Base-by-base conservation (phyloP, 192 early-diverging fungal genomes). In the Umbelopsis sp. region DNA sequence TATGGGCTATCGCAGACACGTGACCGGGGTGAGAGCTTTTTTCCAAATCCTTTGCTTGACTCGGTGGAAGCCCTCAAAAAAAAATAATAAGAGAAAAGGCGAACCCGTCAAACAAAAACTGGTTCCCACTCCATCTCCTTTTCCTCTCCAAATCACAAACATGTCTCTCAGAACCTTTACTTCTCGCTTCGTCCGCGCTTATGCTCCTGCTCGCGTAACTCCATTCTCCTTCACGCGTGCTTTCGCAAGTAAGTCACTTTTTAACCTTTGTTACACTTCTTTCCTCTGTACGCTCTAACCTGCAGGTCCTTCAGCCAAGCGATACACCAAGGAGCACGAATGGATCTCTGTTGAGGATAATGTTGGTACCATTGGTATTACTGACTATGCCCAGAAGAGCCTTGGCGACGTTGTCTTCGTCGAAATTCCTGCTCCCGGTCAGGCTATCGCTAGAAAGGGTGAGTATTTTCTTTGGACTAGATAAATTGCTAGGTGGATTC, bases 341-440 rank as follows among this genome's bases (percentile, higher is more conserved):
- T 98, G 95, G 96, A 78, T 98, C 71, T 77, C 80, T 29, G 82
- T 95, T 50, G 87, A 94, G 68, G 72, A 85, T 47, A 86, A 83
- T 70, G 72, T 94, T 59, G 97, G 88, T 45, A 96, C 94, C 34
- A 76, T 98, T 29, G 97, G 97, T 49, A 92, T 98, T 80, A 95
- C 95, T 56, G 86, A 96, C 71, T 94, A 95, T 71, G 97, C 97
- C 36, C 94, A 96, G 77, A 87, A 86, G 62, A 85, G 92, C 14
- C 91, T 98, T 24, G 97, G 97, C 65, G 97, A 98, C 72, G 91
- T 98, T 50, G 97, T 98, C 52, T 98, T 88, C 78, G 92, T 94
- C 24, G 96, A 97, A 81, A 75, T 92, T n/a, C 94, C 95, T 36
- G 82, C 86, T 32, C 85, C 91, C 17, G 92, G 90, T 62, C 79